These are phyloP conservation scores for Corchorus capsularis DNA, from an alignment of 345 rosid species.

Conservation along the genomic window DNA sequence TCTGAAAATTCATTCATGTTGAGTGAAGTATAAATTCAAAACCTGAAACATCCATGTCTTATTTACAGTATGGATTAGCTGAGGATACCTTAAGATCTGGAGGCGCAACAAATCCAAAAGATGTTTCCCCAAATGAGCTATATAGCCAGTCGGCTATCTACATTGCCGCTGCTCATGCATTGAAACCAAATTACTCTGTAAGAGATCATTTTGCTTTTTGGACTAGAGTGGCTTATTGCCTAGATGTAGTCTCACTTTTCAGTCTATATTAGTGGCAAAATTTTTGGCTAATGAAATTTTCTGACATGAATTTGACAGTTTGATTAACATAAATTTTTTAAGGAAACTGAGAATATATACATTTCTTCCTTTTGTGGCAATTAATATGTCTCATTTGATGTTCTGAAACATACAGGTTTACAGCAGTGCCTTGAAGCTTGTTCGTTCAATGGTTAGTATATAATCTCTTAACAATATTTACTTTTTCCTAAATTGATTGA, in stretches of 20 bases:
- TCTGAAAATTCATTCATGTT: background rate
- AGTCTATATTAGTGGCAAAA: no score
- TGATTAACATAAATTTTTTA: no score
- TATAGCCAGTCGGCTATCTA: slow-evolving; percentile 97
- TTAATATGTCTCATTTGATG: no score
- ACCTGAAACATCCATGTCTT: slow-evolving; percentile 8
- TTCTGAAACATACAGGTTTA: slow-evolving; percentile 48
- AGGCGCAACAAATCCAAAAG: slow-evolving; percentile 61
- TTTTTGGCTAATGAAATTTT: no score
- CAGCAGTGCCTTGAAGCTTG: slow-evolving; percentile 96
- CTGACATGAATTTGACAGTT: no score
- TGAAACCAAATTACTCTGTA: slow-evolving; percentile 96
- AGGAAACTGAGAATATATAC: no score
- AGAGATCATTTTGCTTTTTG: slow-evolving; percentile 16
- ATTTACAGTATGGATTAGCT: slow-evolving; percentile 87
- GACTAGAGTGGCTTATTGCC: slow-evolving; percentile 15
- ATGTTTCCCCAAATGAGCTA: slow-evolving; percentile 83
- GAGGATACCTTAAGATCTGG: slow-evolving; percentile 92
- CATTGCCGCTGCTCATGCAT: slow-evolving; percentile 97
- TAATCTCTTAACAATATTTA: slow-evolving; percentile 25
- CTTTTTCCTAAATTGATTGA: slow-evolving; percentile 4
- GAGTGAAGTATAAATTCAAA: background rate
- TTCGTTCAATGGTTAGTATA: slow-evolving; percentile 80
- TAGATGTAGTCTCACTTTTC: no score
- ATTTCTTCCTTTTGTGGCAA: no score